Base-by-base conservation (phyloP, 495 filamentous ascomycete species). In the Aspergillus ostianus region DNA sequence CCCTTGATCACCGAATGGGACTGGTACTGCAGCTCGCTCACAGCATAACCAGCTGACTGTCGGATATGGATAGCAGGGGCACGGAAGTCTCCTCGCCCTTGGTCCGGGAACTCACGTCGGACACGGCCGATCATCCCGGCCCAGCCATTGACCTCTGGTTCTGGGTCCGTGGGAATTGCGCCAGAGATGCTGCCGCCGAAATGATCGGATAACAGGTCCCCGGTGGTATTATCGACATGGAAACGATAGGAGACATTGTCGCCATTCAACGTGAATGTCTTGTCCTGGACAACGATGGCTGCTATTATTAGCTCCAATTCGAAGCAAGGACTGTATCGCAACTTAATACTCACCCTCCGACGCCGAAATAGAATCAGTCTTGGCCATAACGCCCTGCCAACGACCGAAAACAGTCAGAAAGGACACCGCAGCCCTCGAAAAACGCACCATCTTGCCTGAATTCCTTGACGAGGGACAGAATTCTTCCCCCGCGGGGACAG, bases 51-150 rank as follows among this genome's bases (percentile, higher is more conserved):
- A n/a, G 70, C 73, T 1, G 68, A 61, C 60, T 84, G 80, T 19
- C 72, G 70, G 57, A 84, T 78, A 21, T 80, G 75, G 41, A 83
- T 73, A 0, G 82, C 82, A n/a, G 82, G 82, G 4, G 77, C 67
- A 12, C 82, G 77, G 53, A 80, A 83, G 63, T 84, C 82, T 15
- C 82, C 80, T 23, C 81, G 73, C 0, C 82, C 82, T 30, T 80
- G 74, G 51, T 84, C 82, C 3, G 82, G 82, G 51, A 84, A 83
- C 61, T 84, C 82, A 9, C 82, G 77, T 4, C 81, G 78, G 6
- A 73, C 64, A 51, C 80, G 77, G 10, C 75, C 77, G n/a, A 72
- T 66, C 17, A 64, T 66, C 7, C 73, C 71, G 19, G 69, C 70
- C 80, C 82, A 84, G 44, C 82, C 82, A 27, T 75, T 71, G 18